Base-by-base conservation (phyloP, 345 rosid genomes). In the Garcia nutans region DNA sequence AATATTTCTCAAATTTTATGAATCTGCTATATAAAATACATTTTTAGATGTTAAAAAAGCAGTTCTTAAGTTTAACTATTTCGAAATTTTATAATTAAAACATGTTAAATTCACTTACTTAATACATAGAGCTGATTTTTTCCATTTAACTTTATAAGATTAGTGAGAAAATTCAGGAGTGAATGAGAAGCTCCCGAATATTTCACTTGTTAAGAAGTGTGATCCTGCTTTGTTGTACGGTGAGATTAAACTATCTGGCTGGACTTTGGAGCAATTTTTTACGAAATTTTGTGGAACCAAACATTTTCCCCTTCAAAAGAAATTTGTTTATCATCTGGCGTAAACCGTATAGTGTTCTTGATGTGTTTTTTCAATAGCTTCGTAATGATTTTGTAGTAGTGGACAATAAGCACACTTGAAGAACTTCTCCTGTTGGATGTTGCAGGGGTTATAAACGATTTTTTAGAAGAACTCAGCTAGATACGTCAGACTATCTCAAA, bases 391-490 rank as follows among this genome's bases (percentile, higher is more conserved):
- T 16, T 42, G 9, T 44, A 17, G 23, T 56, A 6, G 23, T 20
- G 31, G 49, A 47, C 49, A 24, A 63, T 71, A 58, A 24, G 22
- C 71, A 10, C 66, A 64, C 10, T 56, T 31, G 65, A 45, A 55
- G 20, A 44, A 24, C 9, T 45, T 17, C 31, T 78, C 6, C 10
- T 28, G 5, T 33, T 70, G 60, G 26, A 50, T 63, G 72, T 58
- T 58, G 72, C 80, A 77, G 80, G 80, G 80, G 80, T 42, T 77
- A 65, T 57, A 77, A 77, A 45, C 45, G 80, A 41, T 77, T 77
- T 77, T 77, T 55, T 10, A 77, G 45, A 57, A 77, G 80, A 67
- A 56, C 66, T 55, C 80, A 42, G 44, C 45, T 77, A 19, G 80
- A 77, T 65, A 55, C 67, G 45, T 77, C 80, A 22, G 80, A 77